Base-by-base conservation (phyloP, 495 filamentous ascomycete genomes). In the Penicillium chermesinum region DNA sequence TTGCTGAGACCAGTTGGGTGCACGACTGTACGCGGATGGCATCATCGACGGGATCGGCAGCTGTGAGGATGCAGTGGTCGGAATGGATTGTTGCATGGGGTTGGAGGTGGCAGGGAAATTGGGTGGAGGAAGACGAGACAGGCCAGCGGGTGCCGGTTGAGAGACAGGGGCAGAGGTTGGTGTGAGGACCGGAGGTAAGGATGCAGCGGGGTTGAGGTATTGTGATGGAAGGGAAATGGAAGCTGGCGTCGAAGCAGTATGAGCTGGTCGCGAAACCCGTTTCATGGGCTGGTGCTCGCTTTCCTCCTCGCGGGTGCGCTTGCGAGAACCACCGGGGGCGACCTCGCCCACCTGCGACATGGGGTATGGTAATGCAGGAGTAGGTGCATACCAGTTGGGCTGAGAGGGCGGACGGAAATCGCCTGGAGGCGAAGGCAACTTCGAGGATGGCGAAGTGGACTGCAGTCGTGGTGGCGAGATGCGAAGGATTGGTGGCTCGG, bases 241-340 rank as follows among this genome's bases (percentile, higher is more conserved):
- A 21, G 19, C 33, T 25, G 44, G 44, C 5, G 62, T 48, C 10
- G 65, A 53, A 44, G 64, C 52, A 20, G 62, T 64, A 61, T 30
- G 7, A 14, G 53, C 57, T 8, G 61, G 57, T 17, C 65, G 52
- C 8, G 60, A 72, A 45, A 73, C 41, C 49, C 86, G 74, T 71
- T 95, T 95, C 8, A 82, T 66, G 8, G 86, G 79, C 15, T 82
- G 84, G 46, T 91, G 84, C 8, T 73, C 64, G 20, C 63, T 66
- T 9, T 78, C 72, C 10, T 82, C 79, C 30, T 95, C 90, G 30
- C 78, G 75, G 48, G 79, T 85, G 46, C 90, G 76, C 69, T 96
- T 96, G 48, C 83, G 74, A 30, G 70, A 72, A 66, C 22, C 71
- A n/a, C 39, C 46, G 30, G 58, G 65, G 12, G 78, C 49, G 19